A percentile compares a stretch with the other conserved stretches of the same genome.
These are phyloP conservation scores for Chlamydomonas sphaeroides DNA, from an alignment of 139 green algal species.

Conservation along the genomic window DNA sequence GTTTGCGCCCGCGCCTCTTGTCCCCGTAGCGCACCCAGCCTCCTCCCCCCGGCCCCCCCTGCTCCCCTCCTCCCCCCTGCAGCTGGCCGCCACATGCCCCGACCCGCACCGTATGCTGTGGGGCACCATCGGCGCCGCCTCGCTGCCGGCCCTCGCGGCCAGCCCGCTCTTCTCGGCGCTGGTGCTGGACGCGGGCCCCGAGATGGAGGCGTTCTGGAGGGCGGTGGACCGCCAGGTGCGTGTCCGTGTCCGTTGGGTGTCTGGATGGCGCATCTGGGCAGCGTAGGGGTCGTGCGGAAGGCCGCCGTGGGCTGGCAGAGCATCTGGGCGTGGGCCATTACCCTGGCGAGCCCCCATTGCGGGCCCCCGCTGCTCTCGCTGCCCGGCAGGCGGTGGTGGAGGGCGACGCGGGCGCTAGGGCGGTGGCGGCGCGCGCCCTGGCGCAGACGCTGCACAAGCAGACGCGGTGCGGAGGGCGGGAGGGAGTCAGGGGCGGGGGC, in stretches of 20 bases:
- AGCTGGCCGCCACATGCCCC: conserved; percentile 22
- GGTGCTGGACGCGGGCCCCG: conserved; percentile 30
- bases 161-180: conserved; percentile 32
- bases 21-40: too few species aligned
- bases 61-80: neutral
- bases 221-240: neutral
- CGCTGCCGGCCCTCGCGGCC: conserved; percentile 24
- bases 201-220: conserved; percentile 44
- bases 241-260: too few species aligned
- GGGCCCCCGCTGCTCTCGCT: too few species aligned
- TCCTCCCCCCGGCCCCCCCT: neutral
- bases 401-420: neutral
- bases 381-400: neutral
- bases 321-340: too few species aligned
- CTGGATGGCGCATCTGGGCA: too few species aligned
- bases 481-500: neutral
- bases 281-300: too few species aligned
- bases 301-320: too few species aligned
- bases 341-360: too few species aligned
- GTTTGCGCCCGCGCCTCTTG: too few species aligned
- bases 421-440: conserved; percentile 8
- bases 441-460: conserved; percentile 20
- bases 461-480: neutral
- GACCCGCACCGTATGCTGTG: conserved; percentile 29
- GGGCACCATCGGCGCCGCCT: conserved; percentile 7